These are phyloP conservation scores for Calycina marina DNA, from an alignment of 2,329 filamentous ascomycete genomes.

Conservation along the genomic window DNA sequence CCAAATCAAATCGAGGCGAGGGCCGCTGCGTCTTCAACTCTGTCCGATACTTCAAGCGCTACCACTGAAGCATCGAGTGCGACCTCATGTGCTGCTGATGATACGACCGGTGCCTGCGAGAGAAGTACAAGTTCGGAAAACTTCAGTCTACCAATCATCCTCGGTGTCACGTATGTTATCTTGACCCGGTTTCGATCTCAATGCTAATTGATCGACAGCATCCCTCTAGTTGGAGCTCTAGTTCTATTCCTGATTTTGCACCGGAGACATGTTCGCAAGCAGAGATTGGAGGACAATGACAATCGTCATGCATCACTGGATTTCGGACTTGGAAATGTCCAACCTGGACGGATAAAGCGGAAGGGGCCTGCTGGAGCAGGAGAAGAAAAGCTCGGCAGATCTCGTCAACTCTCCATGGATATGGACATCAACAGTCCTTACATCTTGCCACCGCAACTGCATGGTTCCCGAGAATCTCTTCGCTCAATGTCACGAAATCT, in stretches of 20 bases:
- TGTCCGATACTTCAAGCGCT: no score
- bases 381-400: constrained; percentile 24
- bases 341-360: constrained; percentile 12
- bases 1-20: constrained; percentile 14
- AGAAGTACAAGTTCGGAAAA: constrained; percentile 39
- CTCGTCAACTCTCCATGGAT: constrained; percentile 42
- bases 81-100: constrained; percentile 24
- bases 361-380: constrained; percentile 3
- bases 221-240: constrained; percentile 57
- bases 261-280: constrained; percentile 57
- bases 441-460: constrained; percentile 70
- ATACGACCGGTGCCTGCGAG: constrained; percentile 32
- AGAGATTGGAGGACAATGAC: constrained; percentile 62
- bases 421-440: constrained; percentile 76
- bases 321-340: constrained; percentile 60
- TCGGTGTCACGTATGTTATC: constrained; percentile 62
- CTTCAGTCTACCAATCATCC: constrained; percentile 50
- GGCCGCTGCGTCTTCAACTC: no score
- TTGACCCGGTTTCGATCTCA: no score
- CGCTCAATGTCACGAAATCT: constrained; percentile 71
- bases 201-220: no score
- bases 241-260: constrained; percentile 64
- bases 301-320: constrained; percentile 87
- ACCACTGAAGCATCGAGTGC: constrained; percentile 10
- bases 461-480: constrained; percentile 72